Percentiles rank a stretch among this genome's conserved stretches.
Conservation (phyloP, 2,329 filamentous ascomycete species). For the Chalara sp. region DNA sequence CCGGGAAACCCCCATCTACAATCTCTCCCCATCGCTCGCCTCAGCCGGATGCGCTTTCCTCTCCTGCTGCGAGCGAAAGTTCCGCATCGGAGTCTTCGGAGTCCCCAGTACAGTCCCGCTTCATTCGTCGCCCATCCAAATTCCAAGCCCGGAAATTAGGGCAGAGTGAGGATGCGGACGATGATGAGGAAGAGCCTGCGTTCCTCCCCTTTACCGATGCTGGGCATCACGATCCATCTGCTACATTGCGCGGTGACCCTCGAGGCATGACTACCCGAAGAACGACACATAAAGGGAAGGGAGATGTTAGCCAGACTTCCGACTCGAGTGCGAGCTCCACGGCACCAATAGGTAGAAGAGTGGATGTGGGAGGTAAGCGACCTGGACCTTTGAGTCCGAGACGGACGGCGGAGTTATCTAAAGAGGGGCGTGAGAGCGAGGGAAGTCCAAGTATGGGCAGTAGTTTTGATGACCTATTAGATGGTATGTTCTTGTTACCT, state of each 20-base stretch:
- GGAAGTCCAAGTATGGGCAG: slow-evolving; percentile 76
- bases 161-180: slow-evolving; percentile 20
- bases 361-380: neutral
- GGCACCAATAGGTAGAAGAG: neutral
- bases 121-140: slow-evolving; percentile 23
- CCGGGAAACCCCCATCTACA: slow-evolving; percentile 1
- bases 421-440: slow-evolving; percentile 57
- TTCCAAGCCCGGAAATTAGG: slow-evolving; percentile 18
- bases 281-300: slow-evolving; percentile 1
- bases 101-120: slow-evolving; percentile 20
- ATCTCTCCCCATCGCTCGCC: slow-evolving; percentile 12
- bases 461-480: slow-evolving; percentile 72
- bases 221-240: slow-evolving; percentile 21
- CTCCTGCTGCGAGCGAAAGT: slow-evolving; percentile 10
- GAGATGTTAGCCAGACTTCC: slow-evolving; percentile 35
- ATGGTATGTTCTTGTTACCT: slow-evolving; percentile 43
- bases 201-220: slow-evolving; percentile 23
- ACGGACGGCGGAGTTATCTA: slow-evolving; percentile 50
- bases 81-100: slow-evolving; percentile 21
- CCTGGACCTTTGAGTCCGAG: slow-evolving; percentile 49
- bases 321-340: slow-evolving; percentile 55
- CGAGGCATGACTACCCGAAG: slow-evolving; percentile 6
- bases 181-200: slow-evolving; percentile 25
- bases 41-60: slow-evolving; percentile 11
- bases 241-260: slow-evolving; percentile 23